Percentiles rank a stretch among this genome's conserved stretches.
phyloP scores from a whole-genome alignment of 2,329 filamentous ascomycete species.

The Grosmannia clavigera region DNA sequence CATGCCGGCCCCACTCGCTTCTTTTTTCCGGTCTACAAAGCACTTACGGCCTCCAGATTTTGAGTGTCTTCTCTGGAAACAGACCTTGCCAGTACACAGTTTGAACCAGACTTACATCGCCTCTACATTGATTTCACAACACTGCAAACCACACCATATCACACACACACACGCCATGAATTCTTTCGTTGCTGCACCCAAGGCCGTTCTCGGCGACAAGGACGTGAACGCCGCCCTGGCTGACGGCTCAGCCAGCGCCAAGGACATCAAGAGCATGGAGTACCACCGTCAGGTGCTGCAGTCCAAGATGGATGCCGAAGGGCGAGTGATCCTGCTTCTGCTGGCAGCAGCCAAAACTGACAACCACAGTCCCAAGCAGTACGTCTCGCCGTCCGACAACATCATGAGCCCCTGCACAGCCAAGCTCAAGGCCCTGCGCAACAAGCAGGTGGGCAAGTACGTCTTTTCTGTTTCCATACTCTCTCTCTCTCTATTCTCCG shows the following conservation, averaged over 20 bases:
- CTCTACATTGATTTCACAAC: not conserved
- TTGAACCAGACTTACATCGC: not conserved
- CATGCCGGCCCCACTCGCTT: not conserved
- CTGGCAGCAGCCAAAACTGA: not conserved
- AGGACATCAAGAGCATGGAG: constrained; percentile 54
- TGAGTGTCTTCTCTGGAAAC: not conserved
- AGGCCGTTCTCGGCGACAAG: constrained; percentile 45
- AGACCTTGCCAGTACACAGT: too few relatives aligned
- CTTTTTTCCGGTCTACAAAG: not conserved
- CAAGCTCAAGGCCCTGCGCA: constrained; percentile 70
- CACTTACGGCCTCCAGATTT: not conserved
- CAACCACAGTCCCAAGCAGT: constrained; percentile 25
- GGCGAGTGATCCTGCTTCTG: constrained; percentile 35
- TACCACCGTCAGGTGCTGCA: constrained; percentile 67
- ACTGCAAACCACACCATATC: not conserved
- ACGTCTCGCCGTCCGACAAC: constrained; percentile 75
- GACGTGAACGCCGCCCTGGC: constrained; percentile 48
- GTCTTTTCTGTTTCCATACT: constrained; percentile 18
- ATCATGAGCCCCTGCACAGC: constrained; percentile 80
- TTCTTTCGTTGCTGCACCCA: constrained; percentile 1
- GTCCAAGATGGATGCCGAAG: constrained; percentile 54
- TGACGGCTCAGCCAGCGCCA: constrained; percentile 33
- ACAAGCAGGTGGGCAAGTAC: constrained; percentile 69
- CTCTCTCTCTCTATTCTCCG: too few relatives aligned
- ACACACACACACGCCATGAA: constrained; percentile 1